Percentiles rank a stretch among this genome's conserved stretches.
Evolutionary conservation across 2,329 filamentous ascomycete genomes (phyloP).

Genomic region (Parastagonospora nodorum): DNA sequence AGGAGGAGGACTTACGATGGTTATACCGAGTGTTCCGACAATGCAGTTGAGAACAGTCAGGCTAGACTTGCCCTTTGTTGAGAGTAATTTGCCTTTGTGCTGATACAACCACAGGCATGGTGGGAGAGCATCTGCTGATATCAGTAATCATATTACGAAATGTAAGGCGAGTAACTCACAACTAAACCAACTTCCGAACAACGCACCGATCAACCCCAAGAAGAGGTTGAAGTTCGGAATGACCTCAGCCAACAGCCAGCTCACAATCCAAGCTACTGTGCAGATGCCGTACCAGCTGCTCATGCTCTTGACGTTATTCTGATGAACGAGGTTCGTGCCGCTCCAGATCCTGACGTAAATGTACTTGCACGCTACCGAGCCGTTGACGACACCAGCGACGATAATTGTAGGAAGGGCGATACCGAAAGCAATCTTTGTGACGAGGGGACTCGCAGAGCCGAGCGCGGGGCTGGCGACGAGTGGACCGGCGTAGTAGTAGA

Average conservation of each 20-base stretch:
- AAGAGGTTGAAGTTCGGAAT: conserved; percentile 73
- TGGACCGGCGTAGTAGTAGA: conserved; percentile 69
- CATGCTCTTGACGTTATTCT: conserved; percentile 28
- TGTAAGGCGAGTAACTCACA: conserved; percentile 41
- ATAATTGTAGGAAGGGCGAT: conserved; percentile 73
- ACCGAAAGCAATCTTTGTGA: conserved; percentile 70
- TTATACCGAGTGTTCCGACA: conserved; percentile 45
- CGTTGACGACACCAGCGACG: conserved; percentile 73
- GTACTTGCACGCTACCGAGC: conserved; percentile 68
- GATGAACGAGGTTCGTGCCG: conserved; percentile 54
- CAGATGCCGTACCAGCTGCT: conserved; percentile 65
- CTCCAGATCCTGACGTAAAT: conserved; percentile 68
- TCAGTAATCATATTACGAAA: neutral
- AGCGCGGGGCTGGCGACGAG: conserved; percentile 69
- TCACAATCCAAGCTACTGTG: conserved; percentile 61
- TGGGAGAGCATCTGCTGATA: conserved; percentile 44
- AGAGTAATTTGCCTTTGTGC: conserved; percentile 50
- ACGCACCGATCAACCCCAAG: conserved; percentile 63
- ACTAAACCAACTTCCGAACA: conserved; percentile 73
- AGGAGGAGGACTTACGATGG: conserved; percentile 27
- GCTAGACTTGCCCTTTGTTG: conserved; percentile 47
- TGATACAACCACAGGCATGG: conserved; percentile 56
- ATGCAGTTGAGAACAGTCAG: conserved; percentile 53
- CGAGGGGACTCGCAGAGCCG: conserved; percentile 60
- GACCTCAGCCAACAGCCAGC: conserved; percentile 70